Evolutionary conservation across 1,284 basidiomycete genomes (phyloP), one percentile per base, ranked within the genome.

Genomic region (Grifola frondosa): DNA sequence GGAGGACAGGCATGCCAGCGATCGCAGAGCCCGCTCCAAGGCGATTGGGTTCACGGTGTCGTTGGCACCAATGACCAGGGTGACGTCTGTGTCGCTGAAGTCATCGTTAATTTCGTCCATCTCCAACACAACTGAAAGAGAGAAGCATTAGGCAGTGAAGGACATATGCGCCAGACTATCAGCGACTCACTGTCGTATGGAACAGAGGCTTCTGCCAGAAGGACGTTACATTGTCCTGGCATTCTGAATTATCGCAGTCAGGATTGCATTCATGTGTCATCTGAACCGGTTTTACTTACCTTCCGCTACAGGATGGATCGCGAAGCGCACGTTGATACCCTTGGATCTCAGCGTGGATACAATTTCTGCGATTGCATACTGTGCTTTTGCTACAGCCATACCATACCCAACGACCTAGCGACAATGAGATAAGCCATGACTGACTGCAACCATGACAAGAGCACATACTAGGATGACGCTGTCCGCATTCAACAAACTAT

Each of bases 21-120:
- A 92, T 92, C 9, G 88, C 73, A 46, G 85, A 89, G 30, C 87
- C 88, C 5, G 77, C 64, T 92, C 88, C n/a, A 92, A 72, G 16
- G 89, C 87, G 50, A 92, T 91, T 9, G 89, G 89, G 63, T 92
- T 92, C 40, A 91, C 88, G 2, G 90, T 92, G 62, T 92, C 89
- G 56, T 92, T 92, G n/a, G 89, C 89, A 33, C 89, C 89, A 50
- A 89, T 88, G 50, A 89, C 88, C 16, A 92, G 77, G 10, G 85
- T 88, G 9, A 92, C 77, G 60, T 92, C 90, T 1, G 90, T 91
- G 24, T 88, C 84, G 42, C 73, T 70, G 64, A 92, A 92, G 62
- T 92, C 90, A 38, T 91, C 88, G 59, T 92, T 91, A 67, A 92
- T 91, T 66, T 92, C 89, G 54, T 92, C 89, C 90, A 92, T 91